Conservation (phyloP, 2,329 filamentous ascomycete species). For the Stagonosporopsis vannaccii region DNA sequence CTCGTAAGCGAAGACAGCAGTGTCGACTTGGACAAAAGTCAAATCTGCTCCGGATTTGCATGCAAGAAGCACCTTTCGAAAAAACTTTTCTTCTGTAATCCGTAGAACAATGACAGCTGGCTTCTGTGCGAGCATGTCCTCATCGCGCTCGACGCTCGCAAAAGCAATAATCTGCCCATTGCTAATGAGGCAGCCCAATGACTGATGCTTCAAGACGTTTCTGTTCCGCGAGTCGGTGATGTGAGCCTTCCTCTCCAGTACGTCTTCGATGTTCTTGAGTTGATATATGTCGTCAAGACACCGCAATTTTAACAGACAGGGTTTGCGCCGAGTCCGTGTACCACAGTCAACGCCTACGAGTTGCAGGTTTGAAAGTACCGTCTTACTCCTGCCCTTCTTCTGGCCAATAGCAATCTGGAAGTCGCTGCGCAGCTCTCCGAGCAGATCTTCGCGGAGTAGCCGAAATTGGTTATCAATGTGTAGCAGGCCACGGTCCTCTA, state of each 20-base stretch:
- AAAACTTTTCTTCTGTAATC: conserved; percentile 56
- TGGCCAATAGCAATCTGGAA: conserved; percentile 59
- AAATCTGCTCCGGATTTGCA: conserved; percentile 41
- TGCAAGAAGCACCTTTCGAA: conserved; percentile 57
- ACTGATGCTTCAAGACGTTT: conserved; percentile 64
- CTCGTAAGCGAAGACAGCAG: conserved; percentile 72
- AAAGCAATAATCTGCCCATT: conserved; percentile 65
- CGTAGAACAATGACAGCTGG: conserved; percentile 61
- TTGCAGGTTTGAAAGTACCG: conserved; percentile 52
- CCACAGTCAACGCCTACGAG: conserved; percentile 52
- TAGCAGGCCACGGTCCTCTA: conserved; percentile 50
- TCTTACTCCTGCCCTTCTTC: conserved; percentile 56
- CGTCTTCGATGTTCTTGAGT: conserved; percentile 41
- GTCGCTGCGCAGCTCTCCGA: conserved; percentile 70
- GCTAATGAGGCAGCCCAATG: conserved; percentile 67
- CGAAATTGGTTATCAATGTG: conserved; percentile 78
- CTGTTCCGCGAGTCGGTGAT: conserved; percentile 55
- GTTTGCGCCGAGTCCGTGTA: conserved; percentile 37
- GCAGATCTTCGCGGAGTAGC: conserved; percentile 73
- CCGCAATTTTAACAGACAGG: conserved; percentile 52
- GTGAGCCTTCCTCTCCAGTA: conserved; percentile 53
- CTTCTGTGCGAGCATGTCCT: conserved; percentile 49
- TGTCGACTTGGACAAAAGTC: conserved; percentile 67
- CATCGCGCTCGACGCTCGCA: conserved; percentile 64
- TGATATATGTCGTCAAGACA: conserved; percentile 55